phyloP scores from a whole-genome alignment of 2,329 filamentous ascomycete genomes.

The Plectosphaerella plurivora region DNA sequence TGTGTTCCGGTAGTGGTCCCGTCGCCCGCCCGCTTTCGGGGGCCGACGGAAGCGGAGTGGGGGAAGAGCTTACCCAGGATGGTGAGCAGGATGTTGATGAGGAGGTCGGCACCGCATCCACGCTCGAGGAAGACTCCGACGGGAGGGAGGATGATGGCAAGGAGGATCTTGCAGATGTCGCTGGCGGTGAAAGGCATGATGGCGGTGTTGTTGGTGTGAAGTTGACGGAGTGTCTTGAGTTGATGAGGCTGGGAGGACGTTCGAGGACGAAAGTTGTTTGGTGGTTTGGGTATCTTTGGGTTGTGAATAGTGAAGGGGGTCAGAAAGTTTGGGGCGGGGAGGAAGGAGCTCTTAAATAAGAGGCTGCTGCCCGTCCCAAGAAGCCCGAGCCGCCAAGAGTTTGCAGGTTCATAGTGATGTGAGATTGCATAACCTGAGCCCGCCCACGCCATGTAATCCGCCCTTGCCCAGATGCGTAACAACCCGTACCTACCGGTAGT shows the following conservation, averaged over 20 bases:
- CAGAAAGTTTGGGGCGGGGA: conserved; percentile 3
- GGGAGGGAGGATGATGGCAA: conserved; percentile 86
- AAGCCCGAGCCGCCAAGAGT: neutral
- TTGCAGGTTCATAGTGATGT: neutral
- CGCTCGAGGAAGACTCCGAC: conserved; percentile 93
- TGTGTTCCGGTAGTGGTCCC: neutral
- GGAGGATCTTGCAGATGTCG: conserved; percentile 66
- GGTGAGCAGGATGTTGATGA: conserved; percentile 90
- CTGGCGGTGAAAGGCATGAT: conserved; percentile 55
- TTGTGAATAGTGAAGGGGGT: conserved; percentile 3
- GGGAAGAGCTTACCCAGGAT: conserved; percentile 50
- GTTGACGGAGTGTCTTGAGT: neutral
- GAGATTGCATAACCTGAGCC: neutral
- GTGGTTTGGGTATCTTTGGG: neutral
- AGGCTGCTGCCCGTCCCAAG: neutral
- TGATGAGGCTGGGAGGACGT: conserved; percentile 2
- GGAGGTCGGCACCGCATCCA: conserved; percentile 78
- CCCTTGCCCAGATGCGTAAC: neutral
- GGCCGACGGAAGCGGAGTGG: neutral
- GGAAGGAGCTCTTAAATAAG: neutral
- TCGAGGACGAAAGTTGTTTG: conserved; percentile 6
- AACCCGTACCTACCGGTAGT: neutral
- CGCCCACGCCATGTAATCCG: neutral
- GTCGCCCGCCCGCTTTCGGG: no score
- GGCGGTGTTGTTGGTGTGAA: conserved; percentile 11